Evolutionary conservation across 495 filamentous ascomycete species (phyloP).

Genomic region (Hypomontagnella submonticulosa): DNA sequence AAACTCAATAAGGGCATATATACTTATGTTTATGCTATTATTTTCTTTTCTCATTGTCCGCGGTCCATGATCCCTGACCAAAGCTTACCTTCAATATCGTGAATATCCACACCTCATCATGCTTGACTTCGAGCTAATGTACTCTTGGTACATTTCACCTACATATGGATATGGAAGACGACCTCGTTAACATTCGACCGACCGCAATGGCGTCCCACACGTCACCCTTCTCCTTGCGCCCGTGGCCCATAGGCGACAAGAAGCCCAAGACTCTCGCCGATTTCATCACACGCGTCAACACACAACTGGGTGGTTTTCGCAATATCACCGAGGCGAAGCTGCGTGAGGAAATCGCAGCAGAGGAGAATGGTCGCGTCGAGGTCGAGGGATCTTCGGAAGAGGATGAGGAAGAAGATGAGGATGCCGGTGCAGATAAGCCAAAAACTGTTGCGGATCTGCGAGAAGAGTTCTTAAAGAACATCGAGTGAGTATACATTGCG

Average conservation of each 20-base stretch:
- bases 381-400: slow-evolving; percentile 42
- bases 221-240: slow-evolving; percentile 72
- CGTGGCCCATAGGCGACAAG: slow-evolving; percentile 64
- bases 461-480: slow-evolving; percentile 64
- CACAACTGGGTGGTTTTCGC: slow-evolving; percentile 78
- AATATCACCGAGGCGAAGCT: slow-evolving; percentile 71
- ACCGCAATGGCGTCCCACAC: slow-evolving; percentile 44
- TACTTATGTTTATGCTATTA: too few relatives aligned
- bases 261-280: slow-evolving; percentile 71
- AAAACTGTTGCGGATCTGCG: slow-evolving; percentile 58
- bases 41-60: too few relatives aligned
- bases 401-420: slow-evolving; percentile 50
- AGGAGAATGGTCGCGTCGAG: slow-evolving; percentile 49
- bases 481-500: slow-evolving; percentile 53
- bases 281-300: slow-evolving; percentile 78
- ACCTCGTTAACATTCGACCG: background rate
- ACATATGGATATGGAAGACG: background rate
- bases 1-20: too few relatives aligned
- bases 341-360: slow-evolving; percentile 66
- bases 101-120: too few relatives aligned
- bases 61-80: too few relatives aligned
- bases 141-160: too few relatives aligned
- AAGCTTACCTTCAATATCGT: too few relatives aligned
- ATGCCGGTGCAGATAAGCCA: slow-evolving; percentile 44
- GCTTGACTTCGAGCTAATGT: too few relatives aligned